These are phyloP conservation scores for Lentinula sp. DNA, from an alignment of 768 basidiomycete genomes.

Conservation along the genomic window DNA sequence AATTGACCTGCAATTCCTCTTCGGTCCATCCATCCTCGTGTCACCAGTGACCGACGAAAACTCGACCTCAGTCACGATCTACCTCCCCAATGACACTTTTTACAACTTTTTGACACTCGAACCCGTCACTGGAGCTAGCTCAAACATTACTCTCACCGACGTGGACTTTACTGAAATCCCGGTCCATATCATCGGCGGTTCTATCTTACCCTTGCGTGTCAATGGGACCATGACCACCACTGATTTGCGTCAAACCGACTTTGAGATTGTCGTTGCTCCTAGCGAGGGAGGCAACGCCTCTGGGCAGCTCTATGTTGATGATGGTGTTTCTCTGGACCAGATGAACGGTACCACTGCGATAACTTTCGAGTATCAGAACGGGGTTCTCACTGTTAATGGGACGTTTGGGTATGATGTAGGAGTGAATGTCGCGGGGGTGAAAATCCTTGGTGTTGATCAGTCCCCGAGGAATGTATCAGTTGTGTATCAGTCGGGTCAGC, in stretches of 20 bases:
- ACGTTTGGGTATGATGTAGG: conserved; percentile 29
- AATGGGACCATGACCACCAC: conserved; percentile 56
- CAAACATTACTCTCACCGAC: conserved; percentile 35
- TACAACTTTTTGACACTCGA: conserved; percentile 54
- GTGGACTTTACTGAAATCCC: conserved; percentile 55
- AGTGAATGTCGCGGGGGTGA: conserved; percentile 29
- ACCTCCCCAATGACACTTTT: conserved; percentile 60
- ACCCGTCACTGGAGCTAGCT: conserved; percentile 41
- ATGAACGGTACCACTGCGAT: conserved; percentile 22
- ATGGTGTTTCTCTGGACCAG: conserved; percentile 46
- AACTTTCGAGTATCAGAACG: conserved; percentile 23
- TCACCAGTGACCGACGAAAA: conserved; percentile 62
- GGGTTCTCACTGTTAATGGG: conserved; percentile 27
- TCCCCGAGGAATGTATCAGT: conserved; percentile 23
- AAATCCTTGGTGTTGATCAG: conserved; percentile 29
- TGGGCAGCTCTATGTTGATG: conserved; percentile 57
- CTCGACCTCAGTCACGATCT: conserved; percentile 50
- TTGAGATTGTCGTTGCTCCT: conserved; percentile 60
- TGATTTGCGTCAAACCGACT: conserved; percentile 45
- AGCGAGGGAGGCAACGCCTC: conserved; percentile 41
- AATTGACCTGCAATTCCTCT: conserved; percentile 68
- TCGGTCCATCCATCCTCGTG: conserved; percentile 59
- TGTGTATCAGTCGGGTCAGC: conserved; percentile 19
- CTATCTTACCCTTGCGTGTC: conserved; percentile 50
- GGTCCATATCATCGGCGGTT: conserved; percentile 55